Percentiles rank a stretch among this genome's conserved stretches.
These are phyloP conservation scores for Chlorella sp. DNA, from an alignment of 139 green algal species.

Conservation along the genomic window DNA sequence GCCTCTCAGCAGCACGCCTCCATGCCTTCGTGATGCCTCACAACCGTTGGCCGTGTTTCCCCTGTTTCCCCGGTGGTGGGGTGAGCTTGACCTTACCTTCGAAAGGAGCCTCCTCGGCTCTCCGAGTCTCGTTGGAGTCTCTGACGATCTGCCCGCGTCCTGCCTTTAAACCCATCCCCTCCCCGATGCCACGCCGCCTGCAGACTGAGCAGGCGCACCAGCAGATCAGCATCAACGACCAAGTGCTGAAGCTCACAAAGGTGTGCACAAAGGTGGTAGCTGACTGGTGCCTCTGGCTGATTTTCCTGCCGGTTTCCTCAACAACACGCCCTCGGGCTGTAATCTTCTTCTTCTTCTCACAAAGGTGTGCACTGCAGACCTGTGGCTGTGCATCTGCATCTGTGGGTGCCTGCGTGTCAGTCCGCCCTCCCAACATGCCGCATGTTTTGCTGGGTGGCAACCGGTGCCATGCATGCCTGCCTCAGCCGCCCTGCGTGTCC, in stretches of 20 bases:
- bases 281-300: not conserved
- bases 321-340: no score
- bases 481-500: no score
- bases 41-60: not conserved
- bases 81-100: not conserved
- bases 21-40: not conserved
- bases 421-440: no score
- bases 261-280: not conserved
- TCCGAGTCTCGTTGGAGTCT: no score
- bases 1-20: not conserved
- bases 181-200: not conserved
- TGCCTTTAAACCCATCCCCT: no score
- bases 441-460: no score
- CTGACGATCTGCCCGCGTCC: not conserved
- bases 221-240: not conserved
- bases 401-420: not conserved
- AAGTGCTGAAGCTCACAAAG: not conserved
- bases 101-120: not conserved
- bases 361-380: not conserved
- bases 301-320: no score
- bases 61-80: not conserved
- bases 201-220: slow-evolving; percentile 8
- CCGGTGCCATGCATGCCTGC: no score
- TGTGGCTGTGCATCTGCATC: not conserved
- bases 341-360: no score